phyloP scores from a whole-genome alignment of 2,329 filamentous ascomycete species.

The Aspergillus bombycis region DNA sequence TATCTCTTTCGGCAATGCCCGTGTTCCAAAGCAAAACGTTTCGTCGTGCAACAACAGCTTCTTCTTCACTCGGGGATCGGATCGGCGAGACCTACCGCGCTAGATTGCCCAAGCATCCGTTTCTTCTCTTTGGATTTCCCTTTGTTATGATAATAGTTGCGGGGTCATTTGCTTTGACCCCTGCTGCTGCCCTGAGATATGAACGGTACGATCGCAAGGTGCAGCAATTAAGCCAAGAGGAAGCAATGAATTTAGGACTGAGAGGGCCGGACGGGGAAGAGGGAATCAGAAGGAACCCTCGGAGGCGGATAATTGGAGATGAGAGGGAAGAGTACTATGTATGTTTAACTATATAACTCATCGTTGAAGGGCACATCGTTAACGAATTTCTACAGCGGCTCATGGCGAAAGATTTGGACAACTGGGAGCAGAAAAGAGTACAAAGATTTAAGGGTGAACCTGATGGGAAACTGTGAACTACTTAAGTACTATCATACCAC shows the following conservation, averaged over 20 bases:
- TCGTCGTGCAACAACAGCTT: constrained; percentile 56
- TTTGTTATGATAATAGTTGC: constrained; percentile 89
- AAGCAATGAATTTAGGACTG: constrained; percentile 77
- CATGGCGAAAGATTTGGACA: constrained; percentile 86
- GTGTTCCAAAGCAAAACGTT: constrained; percentile 73
- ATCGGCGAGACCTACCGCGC: constrained; percentile 78
- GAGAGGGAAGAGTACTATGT: constrained; percentile 54
- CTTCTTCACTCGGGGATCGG: constrained; percentile 63
- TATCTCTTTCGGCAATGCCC: constrained; percentile 51
- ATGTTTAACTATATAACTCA: constrained; percentile 19
- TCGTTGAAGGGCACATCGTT: background rate
- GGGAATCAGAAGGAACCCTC: constrained; percentile 64
- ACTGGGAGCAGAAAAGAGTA: constrained; percentile 96
- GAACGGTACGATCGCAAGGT: constrained; percentile 92
- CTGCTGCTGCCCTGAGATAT: constrained; percentile 89
- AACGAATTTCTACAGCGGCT: constrained; percentile 59
- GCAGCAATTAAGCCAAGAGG: constrained; percentile 79
- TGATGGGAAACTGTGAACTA: constrained; percentile 72
- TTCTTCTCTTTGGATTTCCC: constrained; percentile 89
- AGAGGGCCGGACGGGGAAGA: constrained; percentile 72
- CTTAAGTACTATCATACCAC: background rate
- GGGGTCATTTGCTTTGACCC: constrained; percentile 91
- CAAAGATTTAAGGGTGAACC: constrained; percentile 86
- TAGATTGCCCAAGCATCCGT: constrained; percentile 76
- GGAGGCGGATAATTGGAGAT: constrained; percentile 45